Evolutionary conservation across 345 rosid species (phyloP).

Genomic region (Eucalyptus sp.): DNA sequence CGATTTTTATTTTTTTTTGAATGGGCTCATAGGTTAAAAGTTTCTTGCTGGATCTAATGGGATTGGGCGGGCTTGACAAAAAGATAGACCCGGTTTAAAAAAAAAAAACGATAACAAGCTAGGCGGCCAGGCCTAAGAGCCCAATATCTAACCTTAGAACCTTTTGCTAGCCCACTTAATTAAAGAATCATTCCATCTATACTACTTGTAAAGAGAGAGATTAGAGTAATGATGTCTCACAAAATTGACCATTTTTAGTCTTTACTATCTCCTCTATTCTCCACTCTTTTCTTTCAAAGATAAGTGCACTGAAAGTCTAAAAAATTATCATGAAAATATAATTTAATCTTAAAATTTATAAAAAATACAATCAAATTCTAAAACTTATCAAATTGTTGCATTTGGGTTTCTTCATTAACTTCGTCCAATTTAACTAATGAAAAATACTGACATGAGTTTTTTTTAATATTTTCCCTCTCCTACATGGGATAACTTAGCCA

Average conservation of each 20-base stretch:
- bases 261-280: neutral
- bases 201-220: neutral
- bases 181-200: neutral
- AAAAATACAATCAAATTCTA: accelerated
- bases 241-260: neutral
- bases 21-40: neutral
- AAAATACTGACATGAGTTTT: too few relatives aligned
- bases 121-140: neutral
- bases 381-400: accelerated
- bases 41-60: neutral
- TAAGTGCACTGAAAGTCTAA: too few relatives aligned
- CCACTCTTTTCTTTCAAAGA: neutral
- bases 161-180: neutral
- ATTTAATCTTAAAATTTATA: accelerated
- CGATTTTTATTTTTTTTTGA: neutral
- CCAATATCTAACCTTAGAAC: neutral
- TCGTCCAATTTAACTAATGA: neutral
- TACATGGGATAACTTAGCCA: neutral
- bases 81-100: neutral
- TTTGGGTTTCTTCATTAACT: too few relatives aligned
- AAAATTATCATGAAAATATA: too few relatives aligned
- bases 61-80: neutral
- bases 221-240: neutral
- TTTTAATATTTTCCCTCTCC: neutral
- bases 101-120: neutral